Evolutionary conservation across 1,284 basidiomycete genomes (phyloP), one percentile per base, ranked within the genome.

Genomic region (Ustilago trichophora): DNA sequence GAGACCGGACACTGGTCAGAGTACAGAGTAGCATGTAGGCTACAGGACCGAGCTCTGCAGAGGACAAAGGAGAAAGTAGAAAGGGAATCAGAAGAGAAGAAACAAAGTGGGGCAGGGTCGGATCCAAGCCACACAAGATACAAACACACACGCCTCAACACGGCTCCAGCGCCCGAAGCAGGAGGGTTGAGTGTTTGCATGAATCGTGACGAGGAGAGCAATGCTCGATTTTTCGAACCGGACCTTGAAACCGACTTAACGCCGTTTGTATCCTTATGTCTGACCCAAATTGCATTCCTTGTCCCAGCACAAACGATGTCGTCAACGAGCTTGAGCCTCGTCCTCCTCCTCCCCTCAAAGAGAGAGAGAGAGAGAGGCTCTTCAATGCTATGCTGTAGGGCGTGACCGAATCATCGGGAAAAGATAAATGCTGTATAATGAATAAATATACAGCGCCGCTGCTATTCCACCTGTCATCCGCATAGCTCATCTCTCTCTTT

Each of bases 241-340:
- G 47, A 49, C 54, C 34, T 38, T 57, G 46, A 49, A 45, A 50
- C 47, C 40, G 46, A 49, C 32, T 45, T n/a, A 41, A 40, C 32
- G 37, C 43, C 43, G 43, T 45, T 12, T 42, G 49, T 26, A 19
- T 42, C 24, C 19, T 34, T 19, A 13, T 18, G 6, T 15, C 18
- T 11, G 5, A 4, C 24, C 16, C 13, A 29, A 8, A 15, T 9
- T 21, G 32, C 24, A 22, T 36, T 21, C 3, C 33, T 25, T 18
- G 11, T 16, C n/a, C 21, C 11, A n/a, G 18, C 26, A 35, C 15
- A 3, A 29, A 29, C 29, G 19, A 26, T 32, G 37, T 37, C 27
- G 36, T 22, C 25, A 33, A 22, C 19, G n/a, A 27, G 24, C 8
- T 18, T n/a, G 33, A 13, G 33, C 33, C n/a, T 8, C 33, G 9